phyloP scores from a whole-genome alignment of 2,329 filamentous ascomycete species.

The Cryphonectria naterciae region DNA sequence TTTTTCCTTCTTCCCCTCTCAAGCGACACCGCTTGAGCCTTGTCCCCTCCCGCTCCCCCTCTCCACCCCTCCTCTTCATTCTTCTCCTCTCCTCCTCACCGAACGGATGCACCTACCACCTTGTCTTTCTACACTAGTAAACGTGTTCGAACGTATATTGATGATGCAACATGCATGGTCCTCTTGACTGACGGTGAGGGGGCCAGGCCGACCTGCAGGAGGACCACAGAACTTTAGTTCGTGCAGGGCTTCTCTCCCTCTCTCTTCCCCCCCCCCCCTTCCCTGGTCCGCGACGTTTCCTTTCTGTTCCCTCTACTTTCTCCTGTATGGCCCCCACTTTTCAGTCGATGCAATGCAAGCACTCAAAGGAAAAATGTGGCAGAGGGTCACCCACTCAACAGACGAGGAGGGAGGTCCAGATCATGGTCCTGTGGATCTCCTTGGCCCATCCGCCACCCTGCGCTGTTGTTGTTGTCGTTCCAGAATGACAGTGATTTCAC shows the following conservation, averaged over 20 bases:
- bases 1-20: not conserved
- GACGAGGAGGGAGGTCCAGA: not conserved
- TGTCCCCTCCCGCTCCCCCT: not conserved
- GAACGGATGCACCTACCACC: not conserved
- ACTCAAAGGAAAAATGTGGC: not conserved
- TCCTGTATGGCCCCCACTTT: not conserved
- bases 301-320: not conserved
- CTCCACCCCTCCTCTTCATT: not conserved
- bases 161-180: not conserved
- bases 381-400: not conserved
- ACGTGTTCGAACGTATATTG: not conserved
- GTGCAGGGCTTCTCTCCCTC: not conserved
- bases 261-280: not conserved
- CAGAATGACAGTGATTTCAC: not conserved
- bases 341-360: slow-evolving; percentile 1
- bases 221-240: not conserved
- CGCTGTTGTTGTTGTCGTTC: not conserved
- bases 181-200: not conserved
- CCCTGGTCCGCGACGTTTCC: not conserved
- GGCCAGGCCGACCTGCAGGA: not conserved
- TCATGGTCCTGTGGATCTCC: not conserved
- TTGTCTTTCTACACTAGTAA: not conserved
- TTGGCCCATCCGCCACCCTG: not conserved
- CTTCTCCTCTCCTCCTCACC: not conserved
- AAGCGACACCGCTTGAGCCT: not conserved